Percentiles rank a stretch among this genome's conserved stretches.
Evolutionary conservation across 192 early-diverging fungal genomes (phyloP).

Genomic region (Entomortierella lignicola): DNA sequence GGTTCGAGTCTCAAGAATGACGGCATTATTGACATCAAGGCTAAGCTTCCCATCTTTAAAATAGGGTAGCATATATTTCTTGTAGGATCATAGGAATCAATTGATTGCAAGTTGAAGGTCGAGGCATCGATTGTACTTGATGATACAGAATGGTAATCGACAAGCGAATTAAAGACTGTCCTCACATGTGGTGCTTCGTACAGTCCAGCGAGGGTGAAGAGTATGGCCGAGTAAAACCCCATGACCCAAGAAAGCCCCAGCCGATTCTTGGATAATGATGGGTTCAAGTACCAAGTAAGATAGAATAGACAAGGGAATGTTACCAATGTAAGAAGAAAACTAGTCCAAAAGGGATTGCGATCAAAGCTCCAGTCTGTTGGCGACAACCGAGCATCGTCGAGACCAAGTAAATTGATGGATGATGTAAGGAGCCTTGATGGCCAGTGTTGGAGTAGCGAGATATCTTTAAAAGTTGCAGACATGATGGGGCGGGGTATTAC

Average conservation of each 20-base stretch:
- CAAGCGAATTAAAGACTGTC: slow-evolving; percentile 34
- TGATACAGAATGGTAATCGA: slow-evolving; percentile 24
- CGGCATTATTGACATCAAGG: slow-evolving; percentile 8
- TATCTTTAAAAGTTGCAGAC: neutral
- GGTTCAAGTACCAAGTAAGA: slow-evolving; percentile 43
- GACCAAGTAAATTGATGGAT: slow-evolving; percentile 20
- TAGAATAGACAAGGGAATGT: slow-evolving; percentile 45
- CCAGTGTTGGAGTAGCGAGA: neutral
- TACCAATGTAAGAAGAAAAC: slow-evolving; percentile 23
- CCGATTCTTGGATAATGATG: slow-evolving; percentile 38
- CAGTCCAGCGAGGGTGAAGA: slow-evolving; percentile 32
- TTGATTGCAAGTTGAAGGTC: neutral
- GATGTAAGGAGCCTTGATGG: neutral
- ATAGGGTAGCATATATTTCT: slow-evolving; percentile 20
- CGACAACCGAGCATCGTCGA: slow-evolving; percentile 23
- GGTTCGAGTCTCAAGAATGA: slow-evolving; percentile 37
- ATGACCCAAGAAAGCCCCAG: slow-evolving; percentile 49
- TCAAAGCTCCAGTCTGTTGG: slow-evolving; percentile 36
- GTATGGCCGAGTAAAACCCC: slow-evolving; percentile 32
- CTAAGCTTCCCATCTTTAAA: slow-evolving; percentile 13
- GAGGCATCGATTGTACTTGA: neutral
- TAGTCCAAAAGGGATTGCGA: slow-evolving; percentile 46
- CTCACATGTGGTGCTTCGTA: slow-evolving; percentile 42
- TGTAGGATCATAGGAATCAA: neutral
- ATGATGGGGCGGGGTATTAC: neutral